Evolutionary conservation across 2,329 filamentous ascomycete genomes (phyloP), one percentile per base, ranked within the genome.

Genomic region (Colletotrichum aenigma): DNA sequence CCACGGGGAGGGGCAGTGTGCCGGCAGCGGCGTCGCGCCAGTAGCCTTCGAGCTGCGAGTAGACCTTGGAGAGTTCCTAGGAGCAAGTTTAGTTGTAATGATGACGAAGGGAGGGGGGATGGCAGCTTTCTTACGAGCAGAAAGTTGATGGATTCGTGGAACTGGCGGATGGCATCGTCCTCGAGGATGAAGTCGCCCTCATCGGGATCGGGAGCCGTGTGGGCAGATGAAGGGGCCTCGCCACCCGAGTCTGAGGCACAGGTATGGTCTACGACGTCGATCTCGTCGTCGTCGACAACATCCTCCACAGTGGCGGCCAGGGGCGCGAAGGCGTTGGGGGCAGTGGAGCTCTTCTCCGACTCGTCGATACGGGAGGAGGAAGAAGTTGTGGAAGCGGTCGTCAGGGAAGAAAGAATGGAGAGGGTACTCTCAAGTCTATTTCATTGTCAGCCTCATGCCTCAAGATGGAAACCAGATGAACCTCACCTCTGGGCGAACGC

Each of bases 281-380:
- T 61, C 3, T n/a, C 28, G 0, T 21, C 12, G 9, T 8, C 28
- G 5, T 61, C 58, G 1, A 21, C 58, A 10, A 34, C 18, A 13
- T 28, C 30, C 13, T 61, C 58, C 9, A 61, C 58, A 5, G 58
- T 24, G 18, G 32, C 58, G 10, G 58, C 28, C 18, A 61, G 58
- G n/a, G 58, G 32, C 7, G 58, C 28, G 12, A 61, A 61, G 4
- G 16, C 18, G 58, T 61, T 61, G 18, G 28, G 28, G 1, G 26
- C n/a, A 10, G 18, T 0, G 1, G 1, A 9, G 18, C 18, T 18
- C 26, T n/a, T 32, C 10, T 32, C 1, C 6, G 28, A 7, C 18
- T 28, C 30, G 9, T 61, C 30, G 12, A n/a, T 12, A 48, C 18
- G 38, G 6, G 43, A 48, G 30, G 58, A 61, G 0, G 30, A 34